Evolutionary conservation across 2,329 filamentous ascomycete species (phyloP).

Genomic region (Ophiostoma quercus): DNA sequence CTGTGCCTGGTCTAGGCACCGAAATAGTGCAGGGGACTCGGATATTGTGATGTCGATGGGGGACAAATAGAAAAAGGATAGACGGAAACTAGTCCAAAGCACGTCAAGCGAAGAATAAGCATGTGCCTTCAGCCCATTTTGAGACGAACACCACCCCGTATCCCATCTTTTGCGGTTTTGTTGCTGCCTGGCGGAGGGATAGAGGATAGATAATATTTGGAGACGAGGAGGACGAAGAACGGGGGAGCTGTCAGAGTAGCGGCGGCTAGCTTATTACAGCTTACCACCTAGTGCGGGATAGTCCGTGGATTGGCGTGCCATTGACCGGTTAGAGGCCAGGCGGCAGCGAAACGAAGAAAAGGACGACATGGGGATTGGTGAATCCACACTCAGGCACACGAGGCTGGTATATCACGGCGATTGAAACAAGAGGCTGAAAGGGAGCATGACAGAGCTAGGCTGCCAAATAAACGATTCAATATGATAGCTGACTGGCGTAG

Average conservation of each 20-base stretch:
- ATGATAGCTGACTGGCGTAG: neutral
- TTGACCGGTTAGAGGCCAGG: neutral
- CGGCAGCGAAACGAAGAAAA: neutral
- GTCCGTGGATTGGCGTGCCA: neutral
- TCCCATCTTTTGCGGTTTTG: neutral
- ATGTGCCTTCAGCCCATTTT: neutral
- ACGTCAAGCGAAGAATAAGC: neutral
- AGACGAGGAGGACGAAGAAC: neutral
- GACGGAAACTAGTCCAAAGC: neutral
- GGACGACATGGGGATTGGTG: neutral
- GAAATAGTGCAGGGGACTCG: neutral
- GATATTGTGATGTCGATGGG: neutral
- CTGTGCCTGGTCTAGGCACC: constrained; percentile 7
- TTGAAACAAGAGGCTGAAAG: neutral
- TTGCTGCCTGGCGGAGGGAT: constrained; percentile 8
- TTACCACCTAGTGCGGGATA: neutral
- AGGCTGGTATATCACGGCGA: neutral
- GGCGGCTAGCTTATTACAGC: neutral
- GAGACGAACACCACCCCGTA: neutral
- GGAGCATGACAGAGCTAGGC: neutral
- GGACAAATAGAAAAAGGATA: neutral
- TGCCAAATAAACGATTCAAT: neutral
- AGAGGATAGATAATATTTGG: neutral
- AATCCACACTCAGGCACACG: neutral
- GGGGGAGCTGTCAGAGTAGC: neutral